Percentiles rank a stretch among this genome's conserved stretches.
phyloP scores from a whole-genome alignment of 2,329 filamentous ascomycete species.

The Penicillium sumatraense region DNA sequence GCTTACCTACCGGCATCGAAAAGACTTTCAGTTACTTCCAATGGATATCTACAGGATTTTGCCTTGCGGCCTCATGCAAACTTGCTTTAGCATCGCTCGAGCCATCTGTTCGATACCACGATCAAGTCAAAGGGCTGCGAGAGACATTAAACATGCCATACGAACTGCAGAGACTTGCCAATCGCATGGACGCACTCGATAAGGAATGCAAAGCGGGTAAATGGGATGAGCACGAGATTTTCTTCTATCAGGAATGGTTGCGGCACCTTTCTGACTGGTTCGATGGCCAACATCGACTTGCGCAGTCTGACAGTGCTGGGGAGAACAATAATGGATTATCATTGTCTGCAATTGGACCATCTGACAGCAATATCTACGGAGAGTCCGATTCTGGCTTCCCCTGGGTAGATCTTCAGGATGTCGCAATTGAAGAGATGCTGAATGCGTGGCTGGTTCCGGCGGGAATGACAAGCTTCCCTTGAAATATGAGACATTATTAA shows the following conservation, averaged over 20 bases:
- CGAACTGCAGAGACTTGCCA: not conserved
- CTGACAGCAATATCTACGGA: conserved; percentile 6
- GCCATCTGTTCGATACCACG: conserved; percentile 6
- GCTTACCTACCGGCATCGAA: conserved; percentile 6
- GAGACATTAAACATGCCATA: conserved; percentile 3
- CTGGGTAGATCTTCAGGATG: conserved; percentile 15
- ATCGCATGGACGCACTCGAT: not conserved
- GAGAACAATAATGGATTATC: conserved; percentile 4
- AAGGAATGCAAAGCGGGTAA: conserved; percentile 9
- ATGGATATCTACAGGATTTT: conserved; percentile 7
- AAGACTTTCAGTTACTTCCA: conserved; percentile 8
- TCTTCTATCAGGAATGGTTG: conserved; percentile 12
- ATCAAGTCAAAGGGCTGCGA: conserved; percentile 5
- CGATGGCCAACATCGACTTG: conserved; percentile 11
- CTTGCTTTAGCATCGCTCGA: conserved; percentile 10
- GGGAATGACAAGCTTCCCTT: too few relatives aligned
- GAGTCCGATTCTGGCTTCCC: conserved; percentile 7
- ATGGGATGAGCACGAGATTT: conserved; percentile 1
- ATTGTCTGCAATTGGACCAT: not conserved
- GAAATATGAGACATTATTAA: too few relatives aligned
- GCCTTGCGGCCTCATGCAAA: conserved; percentile 12
- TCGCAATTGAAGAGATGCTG: conserved; percentile 17
- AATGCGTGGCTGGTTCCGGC: conserved; percentile 11
- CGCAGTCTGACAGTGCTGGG: conserved; percentile 5
- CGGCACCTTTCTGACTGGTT: conserved; percentile 11